A percentile compares a stretch with the other conserved stretches of the same genome.
Evolutionary conservation across 176 grass and related monocot species (phyloP).

Genomic region (Carex pumila): DNA sequence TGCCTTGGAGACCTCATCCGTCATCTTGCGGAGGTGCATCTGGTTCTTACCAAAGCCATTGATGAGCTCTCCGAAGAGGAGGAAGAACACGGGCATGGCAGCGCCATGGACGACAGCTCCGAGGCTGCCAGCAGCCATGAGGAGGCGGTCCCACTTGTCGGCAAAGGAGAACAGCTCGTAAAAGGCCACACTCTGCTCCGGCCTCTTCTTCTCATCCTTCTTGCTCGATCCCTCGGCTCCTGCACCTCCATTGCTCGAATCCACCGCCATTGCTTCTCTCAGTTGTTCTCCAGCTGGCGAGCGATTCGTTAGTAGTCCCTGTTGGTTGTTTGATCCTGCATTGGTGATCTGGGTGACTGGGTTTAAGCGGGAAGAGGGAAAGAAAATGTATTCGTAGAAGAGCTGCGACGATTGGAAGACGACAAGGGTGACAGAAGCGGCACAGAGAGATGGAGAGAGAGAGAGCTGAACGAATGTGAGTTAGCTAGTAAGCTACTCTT

Average conservation of each 20-base stretch:
- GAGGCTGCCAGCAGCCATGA: slow-evolving; percentile 64
- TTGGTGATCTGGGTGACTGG: slow-evolving; percentile 26
- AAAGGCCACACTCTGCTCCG: slow-evolving; percentile 69
- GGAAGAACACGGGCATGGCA: slow-evolving; percentile 98
- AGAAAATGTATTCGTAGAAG: slow-evolving; percentile 4
- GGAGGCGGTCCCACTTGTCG: slow-evolving; percentile 62
- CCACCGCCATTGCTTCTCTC: neutral
- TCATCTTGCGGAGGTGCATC: slow-evolving; percentile 77
- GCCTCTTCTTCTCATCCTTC: slow-evolving; percentile 62
- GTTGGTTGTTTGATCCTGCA: neutral
- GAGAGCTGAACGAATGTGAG: slow-evolving; percentile 25
- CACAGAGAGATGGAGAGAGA: slow-evolving; percentile 33
- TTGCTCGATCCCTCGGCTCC: slow-evolving; percentile 15
- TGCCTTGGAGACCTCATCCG: slow-evolving; percentile 97
- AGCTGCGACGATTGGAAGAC: slow-evolving; percentile 11
- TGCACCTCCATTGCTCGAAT: slow-evolving; percentile 3
- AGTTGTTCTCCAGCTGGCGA: neutral
- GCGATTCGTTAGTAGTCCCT: neutral
- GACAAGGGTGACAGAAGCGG: slow-evolving; percentile 20
- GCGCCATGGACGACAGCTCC: slow-evolving; percentile 85
- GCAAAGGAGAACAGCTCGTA: slow-evolving; percentile 84
- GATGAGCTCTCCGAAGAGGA: slow-evolving; percentile 95
- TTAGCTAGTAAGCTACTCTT: neutral
- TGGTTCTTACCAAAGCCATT: slow-evolving; percentile 98
- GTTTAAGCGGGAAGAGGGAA: slow-evolving; percentile 1